Conservation (phyloP, 1,284 basidiomycete genomes). For the Cystobasidium pallidum region DNA sequence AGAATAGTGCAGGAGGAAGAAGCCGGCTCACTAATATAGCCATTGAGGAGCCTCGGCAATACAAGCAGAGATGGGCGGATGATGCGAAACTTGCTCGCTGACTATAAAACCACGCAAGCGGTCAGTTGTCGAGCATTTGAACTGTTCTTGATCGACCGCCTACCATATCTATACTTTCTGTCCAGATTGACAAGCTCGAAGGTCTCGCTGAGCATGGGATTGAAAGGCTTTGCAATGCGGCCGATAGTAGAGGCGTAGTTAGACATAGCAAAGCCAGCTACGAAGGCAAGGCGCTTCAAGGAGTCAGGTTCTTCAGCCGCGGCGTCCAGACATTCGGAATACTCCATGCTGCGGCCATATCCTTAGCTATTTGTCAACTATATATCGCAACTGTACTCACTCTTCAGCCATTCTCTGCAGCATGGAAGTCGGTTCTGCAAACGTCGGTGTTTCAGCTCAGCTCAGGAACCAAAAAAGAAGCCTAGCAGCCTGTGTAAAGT, state of each 20-base stretch:
- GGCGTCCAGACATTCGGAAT: constrained; percentile 85
- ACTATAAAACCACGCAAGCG: constrained; percentile 2
- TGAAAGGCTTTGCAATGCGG: constrained; percentile 93
- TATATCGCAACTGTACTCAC: constrained; percentile 54
- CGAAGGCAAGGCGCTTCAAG: constrained; percentile 82
- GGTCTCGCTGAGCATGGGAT: constrained; percentile 88
- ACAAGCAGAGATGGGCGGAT: constrained; percentile 85
- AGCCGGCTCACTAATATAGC: constrained; percentile 78
- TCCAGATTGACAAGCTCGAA: constrained; percentile 91
- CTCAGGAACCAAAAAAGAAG: too few relatives aligned
- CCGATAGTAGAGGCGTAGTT: constrained; percentile 93
- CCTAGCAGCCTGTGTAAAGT: constrained; percentile 61
- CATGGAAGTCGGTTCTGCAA: constrained; percentile 93
- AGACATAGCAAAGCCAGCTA: constrained; percentile 96
- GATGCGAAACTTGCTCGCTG: constrained; percentile 46
- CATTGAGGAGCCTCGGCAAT: constrained; percentile 87
- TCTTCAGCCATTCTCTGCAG: constrained; percentile 66
- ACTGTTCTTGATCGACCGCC: too few relatives aligned
- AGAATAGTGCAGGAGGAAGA: neutral
- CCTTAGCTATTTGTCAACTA: constrained; percentile 32
- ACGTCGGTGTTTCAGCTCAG: neutral
- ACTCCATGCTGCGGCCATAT: constrained; percentile 74
- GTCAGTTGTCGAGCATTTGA: too few relatives aligned
- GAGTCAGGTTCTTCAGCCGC: constrained; percentile 78
- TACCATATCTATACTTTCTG: constrained; percentile 87